Evolutionary conservation across 441 rosid species (phyloP).

Genomic region (Syzygium malaccense): DNA sequence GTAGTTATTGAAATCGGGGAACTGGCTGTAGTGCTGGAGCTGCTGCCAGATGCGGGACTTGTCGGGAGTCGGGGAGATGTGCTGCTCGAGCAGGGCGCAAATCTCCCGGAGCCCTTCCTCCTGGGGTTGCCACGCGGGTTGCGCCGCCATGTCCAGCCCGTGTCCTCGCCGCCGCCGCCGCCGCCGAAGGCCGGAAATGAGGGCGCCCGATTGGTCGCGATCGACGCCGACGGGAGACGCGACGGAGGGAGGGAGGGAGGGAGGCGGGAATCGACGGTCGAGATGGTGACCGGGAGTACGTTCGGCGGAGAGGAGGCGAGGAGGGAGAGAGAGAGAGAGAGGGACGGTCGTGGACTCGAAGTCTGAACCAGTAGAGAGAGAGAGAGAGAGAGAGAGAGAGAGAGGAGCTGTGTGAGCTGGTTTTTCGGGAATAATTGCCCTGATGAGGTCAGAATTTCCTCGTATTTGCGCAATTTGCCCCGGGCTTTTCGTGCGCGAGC

Average conservation of each 20-base stretch:
- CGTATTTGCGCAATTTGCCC: neutral
- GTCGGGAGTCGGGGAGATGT: constrained; percentile 86
- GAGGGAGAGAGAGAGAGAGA: neutral
- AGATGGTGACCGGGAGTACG: neutral
- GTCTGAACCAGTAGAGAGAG: neutral
- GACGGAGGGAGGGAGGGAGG: neutral
- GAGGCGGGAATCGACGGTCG: neutral
- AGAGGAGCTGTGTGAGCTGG: neutral
- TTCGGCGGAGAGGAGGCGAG: neutral
- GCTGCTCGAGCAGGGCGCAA: constrained; percentile 76
- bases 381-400: neutral
- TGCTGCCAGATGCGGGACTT: constrained; percentile 98
- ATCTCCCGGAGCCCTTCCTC: constrained; percentile 84
- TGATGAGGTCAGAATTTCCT: neutral
- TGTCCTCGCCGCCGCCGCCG: neutral
- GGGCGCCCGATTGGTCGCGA: neutral
- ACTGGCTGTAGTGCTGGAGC: constrained; percentile 83
- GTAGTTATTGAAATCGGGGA: constrained; percentile 96
- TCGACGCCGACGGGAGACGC: neutral
- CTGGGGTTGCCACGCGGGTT: constrained; percentile 69
- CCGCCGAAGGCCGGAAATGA: neutral
- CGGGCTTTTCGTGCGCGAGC: neutral
- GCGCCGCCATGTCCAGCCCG: constrained; percentile 23
- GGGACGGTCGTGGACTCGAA: neutral
- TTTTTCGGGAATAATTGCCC: neutral